A percentile compares a stretch with the other conserved stretches of the same genome.
phyloP scores from a whole-genome alignment of 108 stramenopile genomes.

The Cyclotella cryptica region DNA sequence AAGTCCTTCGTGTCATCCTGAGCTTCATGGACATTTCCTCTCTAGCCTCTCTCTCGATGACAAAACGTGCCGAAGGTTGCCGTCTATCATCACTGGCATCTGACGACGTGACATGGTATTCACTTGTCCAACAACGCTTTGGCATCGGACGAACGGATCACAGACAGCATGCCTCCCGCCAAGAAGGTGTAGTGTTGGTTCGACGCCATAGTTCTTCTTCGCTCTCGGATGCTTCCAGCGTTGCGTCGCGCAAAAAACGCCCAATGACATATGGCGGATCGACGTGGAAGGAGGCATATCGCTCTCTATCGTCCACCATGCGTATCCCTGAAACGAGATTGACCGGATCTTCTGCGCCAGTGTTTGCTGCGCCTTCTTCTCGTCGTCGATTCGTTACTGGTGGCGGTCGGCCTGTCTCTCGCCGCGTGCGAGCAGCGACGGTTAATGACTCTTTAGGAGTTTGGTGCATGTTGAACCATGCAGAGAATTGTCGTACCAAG shows the following conservation, averaged over 20 bases:
- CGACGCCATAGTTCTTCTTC: conserved; percentile 10
- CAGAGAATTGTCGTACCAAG: conserved; percentile 49
- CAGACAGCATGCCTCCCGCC: neutral
- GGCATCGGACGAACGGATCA: conserved; percentile 37
- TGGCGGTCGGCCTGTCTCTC: neutral
- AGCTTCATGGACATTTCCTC: conserved; percentile 45
- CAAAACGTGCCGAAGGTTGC: conserved; percentile 11
- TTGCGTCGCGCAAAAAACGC: conserved; percentile 23
- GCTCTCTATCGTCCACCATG: conserved; percentile 20
- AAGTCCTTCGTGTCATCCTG: conserved; percentile 37
- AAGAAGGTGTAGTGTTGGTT: conserved; percentile 5
- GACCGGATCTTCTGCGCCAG: conserved; percentile 17
- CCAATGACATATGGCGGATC: conserved; percentile 38
- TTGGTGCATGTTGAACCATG: conserved; percentile 48
- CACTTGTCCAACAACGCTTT: conserved; percentile 42
- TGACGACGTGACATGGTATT: conserved; percentile 45
- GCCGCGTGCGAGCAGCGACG: neutral
- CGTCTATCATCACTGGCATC: conserved; percentile 30
- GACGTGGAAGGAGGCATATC: conserved; percentile 38
- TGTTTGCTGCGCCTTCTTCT: conserved; percentile 39
- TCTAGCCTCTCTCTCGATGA: conserved; percentile 14
- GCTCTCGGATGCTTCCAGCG: neutral
- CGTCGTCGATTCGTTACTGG: neutral
- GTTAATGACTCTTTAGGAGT: conserved; percentile 32
- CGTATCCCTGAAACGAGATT: conserved; percentile 28